phyloP scores from a whole-genome alignment of 2,329 filamentous ascomycete species.

The Penicillium glabrum region DNA sequence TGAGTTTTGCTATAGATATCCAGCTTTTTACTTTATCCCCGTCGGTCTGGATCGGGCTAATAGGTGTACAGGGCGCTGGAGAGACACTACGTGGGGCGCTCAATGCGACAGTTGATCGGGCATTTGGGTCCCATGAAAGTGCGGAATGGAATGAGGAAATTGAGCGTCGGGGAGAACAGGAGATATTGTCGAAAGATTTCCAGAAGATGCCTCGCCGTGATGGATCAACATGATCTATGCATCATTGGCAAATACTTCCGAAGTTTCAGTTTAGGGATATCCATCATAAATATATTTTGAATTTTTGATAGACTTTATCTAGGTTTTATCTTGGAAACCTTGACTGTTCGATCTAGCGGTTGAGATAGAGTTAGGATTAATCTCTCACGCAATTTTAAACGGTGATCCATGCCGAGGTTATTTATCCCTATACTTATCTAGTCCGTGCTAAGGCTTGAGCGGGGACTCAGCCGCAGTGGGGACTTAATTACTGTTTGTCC shows the following conservation, averaged over 20 bases:
- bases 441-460: neutral
- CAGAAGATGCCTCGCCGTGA: neutral
- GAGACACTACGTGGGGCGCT: conserved; percentile 42
- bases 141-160: conserved; percentile 38
- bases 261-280: too few species aligned
- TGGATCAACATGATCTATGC: neutral
- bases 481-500: neutral
- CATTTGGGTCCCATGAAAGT: conserved; percentile 38
- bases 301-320: neutral
- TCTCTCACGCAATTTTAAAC: neutral
- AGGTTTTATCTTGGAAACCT: neutral
- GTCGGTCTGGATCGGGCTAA: neutral
- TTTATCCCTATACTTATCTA: neutral
- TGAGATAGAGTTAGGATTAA: neutral
- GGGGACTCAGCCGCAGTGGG: neutral
- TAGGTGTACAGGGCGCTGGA: conserved; percentile 34
- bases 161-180: conserved; percentile 34
- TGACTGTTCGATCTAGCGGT: neutral
- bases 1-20: conserved; percentile 19
- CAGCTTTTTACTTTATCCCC: neutral
- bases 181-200: conserved; percentile 35
- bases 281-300: neutral
- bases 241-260: neutral
- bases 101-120: conserved; percentile 38
- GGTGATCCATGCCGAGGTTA: neutral